Evolutionary conservation across 2,329 filamentous ascomycete species (phyloP), one percentile per base, ranked within the genome.

Genomic region (Trichoderma guizhouense): DNA sequence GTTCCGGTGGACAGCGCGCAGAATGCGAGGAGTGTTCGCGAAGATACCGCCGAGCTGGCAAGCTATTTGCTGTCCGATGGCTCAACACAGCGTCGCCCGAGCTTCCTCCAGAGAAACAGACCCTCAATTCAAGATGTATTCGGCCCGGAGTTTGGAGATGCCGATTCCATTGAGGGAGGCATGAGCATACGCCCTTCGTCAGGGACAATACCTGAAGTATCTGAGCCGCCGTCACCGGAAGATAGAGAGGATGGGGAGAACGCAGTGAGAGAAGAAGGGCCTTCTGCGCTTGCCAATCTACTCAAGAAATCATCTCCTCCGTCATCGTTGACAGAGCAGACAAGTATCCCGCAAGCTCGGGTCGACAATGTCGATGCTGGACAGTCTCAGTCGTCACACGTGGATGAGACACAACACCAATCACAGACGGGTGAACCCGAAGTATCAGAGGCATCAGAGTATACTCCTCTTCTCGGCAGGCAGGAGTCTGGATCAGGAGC

Each of bases 1-100:
- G 86, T 83, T 51, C 86, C 86, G 21, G 79, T 88, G 81, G 92
- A 95, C 78, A 92, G 89, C 76, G 87, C 89, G 21, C 89, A 93
- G 76, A 93, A 93, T 80, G 92, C 93, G 39, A 89, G 91, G 72
- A 92, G 90, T 75, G 92, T 97, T 53, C 91, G 94, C 74, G 91
- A 96, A 81, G 92, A 96, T 79, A 97, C 94, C 3, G 93, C 94
- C 66, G 93, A 97, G 81, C 86, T 97, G 71, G 94, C 94, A 57
- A 93, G 89, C 21, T 94, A 95, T 79, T 91, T 93, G 64, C 87
- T 97, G 32, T 91, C 91, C 51, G 89, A 92, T 76, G 86, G 87
- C 76, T 82, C 85, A 71, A 80, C 82, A 72, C 76, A 79, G 57
- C 82, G 81, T 57, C 83, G 80, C 73, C 81, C 84, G 5, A 82